Conservation (phyloP, 345 rosid genomes). For the Carallia brachiata region DNA sequence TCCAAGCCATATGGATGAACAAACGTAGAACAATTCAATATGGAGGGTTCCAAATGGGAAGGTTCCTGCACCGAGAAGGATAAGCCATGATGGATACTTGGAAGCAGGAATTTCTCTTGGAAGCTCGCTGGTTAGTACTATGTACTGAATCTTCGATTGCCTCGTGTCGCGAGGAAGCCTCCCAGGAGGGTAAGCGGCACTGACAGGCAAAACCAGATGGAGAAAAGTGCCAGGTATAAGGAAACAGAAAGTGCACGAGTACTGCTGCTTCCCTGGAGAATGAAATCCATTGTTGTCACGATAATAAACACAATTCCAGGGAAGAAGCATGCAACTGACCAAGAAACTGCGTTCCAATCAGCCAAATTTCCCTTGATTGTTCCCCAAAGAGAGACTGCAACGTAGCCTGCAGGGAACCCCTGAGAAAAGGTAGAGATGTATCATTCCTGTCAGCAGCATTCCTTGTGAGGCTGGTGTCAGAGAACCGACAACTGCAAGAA, state of each 20-base stretch:
- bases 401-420: constrained; percentile 71
- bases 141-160: constrained; percentile 58
- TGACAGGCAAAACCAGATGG: constrained; percentile 82
- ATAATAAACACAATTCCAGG: constrained; percentile 78
- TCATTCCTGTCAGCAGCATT: constrained; percentile 81
- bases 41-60: constrained; percentile 75
- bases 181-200: constrained; percentile 77
- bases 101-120: constrained; percentile 81
- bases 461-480: constrained; percentile 85
- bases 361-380: constrained; percentile 67
- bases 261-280: constrained; percentile 70
- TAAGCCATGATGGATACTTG: constrained; percentile 84
- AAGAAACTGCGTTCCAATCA: constrained; percentile 70
- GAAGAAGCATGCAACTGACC: constrained; percentile 73
- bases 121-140: constrained; percentile 72
- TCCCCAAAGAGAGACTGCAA: constrained; percentile 69
- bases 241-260: constrained; percentile 84
- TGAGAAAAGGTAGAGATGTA: constrained; percentile 65
- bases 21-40: constrained; percentile 78
- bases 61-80: constrained; percentile 80
- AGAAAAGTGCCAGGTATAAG: constrained; percentile 54
- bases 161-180: constrained; percentile 63
- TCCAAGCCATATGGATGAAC: constrained; percentile 82
- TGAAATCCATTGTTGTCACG: constrained; percentile 62
- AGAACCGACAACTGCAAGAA: constrained; percentile 75